These are phyloP conservation scores for Globisporangium nunn DNA, from an alignment of 352 stramenopile species.

Conservation along the genomic window DNA sequence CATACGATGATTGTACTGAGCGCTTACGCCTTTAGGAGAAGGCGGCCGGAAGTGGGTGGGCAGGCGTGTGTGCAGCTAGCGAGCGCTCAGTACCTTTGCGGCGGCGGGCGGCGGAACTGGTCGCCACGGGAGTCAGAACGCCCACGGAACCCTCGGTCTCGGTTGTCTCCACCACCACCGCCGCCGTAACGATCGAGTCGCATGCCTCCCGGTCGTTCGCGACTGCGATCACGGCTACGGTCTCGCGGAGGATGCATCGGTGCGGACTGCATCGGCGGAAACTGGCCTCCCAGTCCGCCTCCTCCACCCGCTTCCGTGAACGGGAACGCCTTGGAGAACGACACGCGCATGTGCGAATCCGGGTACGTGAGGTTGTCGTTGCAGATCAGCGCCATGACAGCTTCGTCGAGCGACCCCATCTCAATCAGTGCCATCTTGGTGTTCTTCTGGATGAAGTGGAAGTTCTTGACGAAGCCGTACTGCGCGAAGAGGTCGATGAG, in stretches of 20 bases:
- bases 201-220: conserved; percentile 20
- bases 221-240: conserved; percentile 40
- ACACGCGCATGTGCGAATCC: conserved; percentile 73
- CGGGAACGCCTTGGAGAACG: conserved; percentile 69
- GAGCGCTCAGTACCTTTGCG: conserved; percentile 14
- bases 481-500: conserved; percentile 61
- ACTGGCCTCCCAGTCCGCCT: conserved; percentile 7
- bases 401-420: conserved; percentile 71
- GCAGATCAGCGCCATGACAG: conserved; percentile 56
- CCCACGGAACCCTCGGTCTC: conserved; percentile 10
- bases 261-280: conserved; percentile 15
- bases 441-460: conserved; percentile 70
- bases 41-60: not conserved
- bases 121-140: conserved; percentile 5
- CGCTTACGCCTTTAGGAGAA: not conserved
- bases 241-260: conserved; percentile 23
- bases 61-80: not conserved
- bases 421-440: conserved; percentile 72
- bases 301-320: conserved; percentile 12
- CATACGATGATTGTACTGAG: conserved; percentile 1
- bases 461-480: conserved; percentile 68
- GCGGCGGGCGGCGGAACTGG: conserved; percentile 15
- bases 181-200: conserved; percentile 1
- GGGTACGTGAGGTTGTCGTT: conserved; percentile 69
- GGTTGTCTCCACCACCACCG: conserved; percentile 10